Evolutionary conservation across 768 basidiomycete species (phyloP).

Genomic region (Gyrodon lividus): DNA sequence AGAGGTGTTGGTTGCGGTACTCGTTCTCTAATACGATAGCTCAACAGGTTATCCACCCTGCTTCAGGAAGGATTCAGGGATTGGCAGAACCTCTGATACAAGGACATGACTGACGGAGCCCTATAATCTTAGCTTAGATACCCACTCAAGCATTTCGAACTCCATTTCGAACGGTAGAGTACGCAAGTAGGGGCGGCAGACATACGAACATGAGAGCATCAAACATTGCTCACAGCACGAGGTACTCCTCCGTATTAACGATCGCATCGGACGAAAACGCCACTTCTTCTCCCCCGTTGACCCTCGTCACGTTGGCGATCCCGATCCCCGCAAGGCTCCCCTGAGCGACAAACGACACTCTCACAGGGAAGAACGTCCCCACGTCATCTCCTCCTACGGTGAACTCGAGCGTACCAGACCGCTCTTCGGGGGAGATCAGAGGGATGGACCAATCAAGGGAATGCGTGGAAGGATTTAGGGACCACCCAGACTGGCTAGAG

Average conservation of each 20-base stretch:
- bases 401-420: slow-evolving; percentile 89
- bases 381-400: slow-evolving; percentile 81
- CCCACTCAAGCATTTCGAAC: no score
- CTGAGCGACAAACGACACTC: slow-evolving; percentile 74
- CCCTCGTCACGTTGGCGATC: slow-evolving; percentile 56
- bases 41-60: no score
- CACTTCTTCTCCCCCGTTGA: slow-evolving; percentile 48
- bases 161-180: no score
- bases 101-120: no score
- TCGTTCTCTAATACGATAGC: no score
- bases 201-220: no score
- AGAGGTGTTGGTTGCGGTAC: no score
- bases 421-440: slow-evolving; percentile 56
- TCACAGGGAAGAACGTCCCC: slow-evolving; percentile 90
- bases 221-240: slow-evolving; percentile 40
- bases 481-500: slow-evolving; percentile 73
- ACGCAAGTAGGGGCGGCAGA: no score
- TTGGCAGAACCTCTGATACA: no score
- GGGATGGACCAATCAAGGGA: slow-evolving; percentile 86
- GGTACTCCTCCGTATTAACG: slow-evolving; percentile 55
- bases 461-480: slow-evolving; percentile 75
- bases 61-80: no score
- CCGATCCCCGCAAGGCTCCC: slow-evolving; percentile 79
- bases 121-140: no score
- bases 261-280: slow-evolving; percentile 56